Base-by-base conservation (phyloP, 2,329 filamentous ascomycete species). In the Phialemonium atrogriseum region DNA sequence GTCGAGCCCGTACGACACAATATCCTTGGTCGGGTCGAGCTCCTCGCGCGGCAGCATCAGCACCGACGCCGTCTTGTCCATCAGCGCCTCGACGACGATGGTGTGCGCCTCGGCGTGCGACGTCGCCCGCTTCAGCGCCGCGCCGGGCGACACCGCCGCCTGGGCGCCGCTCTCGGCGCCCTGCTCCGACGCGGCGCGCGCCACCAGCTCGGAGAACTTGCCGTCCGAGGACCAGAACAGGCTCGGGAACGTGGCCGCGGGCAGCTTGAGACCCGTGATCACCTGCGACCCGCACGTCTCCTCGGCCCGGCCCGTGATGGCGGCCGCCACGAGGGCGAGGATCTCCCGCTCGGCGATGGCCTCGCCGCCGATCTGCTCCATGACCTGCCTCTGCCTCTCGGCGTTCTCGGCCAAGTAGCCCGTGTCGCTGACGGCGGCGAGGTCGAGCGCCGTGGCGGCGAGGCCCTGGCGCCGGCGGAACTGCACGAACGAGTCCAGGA, bases 291-390 rank as follows among this genome's bases (percentile, higher is more conserved):
- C n/a, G n/a, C n/a, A n/a, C n/a, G n/a, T n/a, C n/a, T 16, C 8
- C 38, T 31, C 33, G 22, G 41, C 9, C 38, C 33, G 16, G 27
- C 47, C 33, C 21, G 46, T 36, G 32, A 52, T 27, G 24, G 46
- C 46, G 0, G 66, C 62, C 2, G 59, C 63, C 1, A 76, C 50
- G 1, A 77, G 55, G 0, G 70, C 69, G 1, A 74, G 50, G 0
- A 76, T 66, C 48, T 77, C 71, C 3, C 59, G 57, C 44, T 68
- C 64, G 39, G 54, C 60, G 37, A 77, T 60, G 3, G 56, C 55
- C 21, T 64, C 47, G 39, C 32, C 66, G n/a, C 59, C 59, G 5
- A 69, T 52, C 22, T 64, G 59, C 24, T 54, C 50, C 9, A 57
- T 48, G 3, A 59, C 55, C 30, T 60, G 55, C n/a, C 45, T 43